These are phyloP conservation scores for Nakazawaea wyomingensis DNA, from an alignment of 805 yeast species.

Conservation along the genomic window DNA sequence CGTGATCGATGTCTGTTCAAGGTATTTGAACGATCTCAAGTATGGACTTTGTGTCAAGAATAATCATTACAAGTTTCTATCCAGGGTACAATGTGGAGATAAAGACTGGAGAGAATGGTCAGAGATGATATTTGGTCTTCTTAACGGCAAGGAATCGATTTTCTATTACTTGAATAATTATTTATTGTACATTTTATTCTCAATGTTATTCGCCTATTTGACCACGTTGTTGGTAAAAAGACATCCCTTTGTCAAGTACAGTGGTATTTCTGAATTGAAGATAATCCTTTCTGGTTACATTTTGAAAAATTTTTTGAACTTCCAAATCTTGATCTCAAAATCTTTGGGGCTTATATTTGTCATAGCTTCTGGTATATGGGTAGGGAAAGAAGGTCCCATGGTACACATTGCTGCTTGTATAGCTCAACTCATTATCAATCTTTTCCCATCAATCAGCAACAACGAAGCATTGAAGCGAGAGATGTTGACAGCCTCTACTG, in stretches of 20 bases:
- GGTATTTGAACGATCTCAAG: constrained; percentile 46
- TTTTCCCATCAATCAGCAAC: constrained; percentile 24
- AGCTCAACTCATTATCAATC: constrained; percentile 32
- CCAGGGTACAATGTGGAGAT: constrained; percentile 27
- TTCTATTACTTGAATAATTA: constrained; percentile 23
- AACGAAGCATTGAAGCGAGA: constrained; percentile 65
- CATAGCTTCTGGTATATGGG: constrained; percentile 74
- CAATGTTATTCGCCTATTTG: constrained; percentile 32
- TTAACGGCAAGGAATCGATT: constrained; percentile 18
- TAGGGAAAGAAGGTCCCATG: constrained; percentile 84
- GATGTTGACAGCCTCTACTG: constrained; percentile 66
- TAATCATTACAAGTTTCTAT: constrained; percentile 15
- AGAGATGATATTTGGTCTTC: constrained; percentile 25
- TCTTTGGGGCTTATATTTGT: constrained; percentile 55
- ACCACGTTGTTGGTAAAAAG: constrained; percentile 28
- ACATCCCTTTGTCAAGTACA: constrained; percentile 36
- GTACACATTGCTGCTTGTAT: constrained; percentile 73
- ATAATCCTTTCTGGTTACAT: constrained; percentile 62
- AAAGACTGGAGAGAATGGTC: constrained; percentile 27
- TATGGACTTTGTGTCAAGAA: constrained; percentile 43
- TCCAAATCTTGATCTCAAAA: constrained; percentile 49
- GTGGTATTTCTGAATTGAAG: constrained; percentile 75
- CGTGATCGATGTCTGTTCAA: constrained; percentile 42
- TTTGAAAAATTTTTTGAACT: constrained; percentile 46
- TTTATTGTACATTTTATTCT: constrained; percentile 31